phyloP scores from a whole-genome alignment of 1,284 basidiomycete species.

The Melampsora americana region DNA sequence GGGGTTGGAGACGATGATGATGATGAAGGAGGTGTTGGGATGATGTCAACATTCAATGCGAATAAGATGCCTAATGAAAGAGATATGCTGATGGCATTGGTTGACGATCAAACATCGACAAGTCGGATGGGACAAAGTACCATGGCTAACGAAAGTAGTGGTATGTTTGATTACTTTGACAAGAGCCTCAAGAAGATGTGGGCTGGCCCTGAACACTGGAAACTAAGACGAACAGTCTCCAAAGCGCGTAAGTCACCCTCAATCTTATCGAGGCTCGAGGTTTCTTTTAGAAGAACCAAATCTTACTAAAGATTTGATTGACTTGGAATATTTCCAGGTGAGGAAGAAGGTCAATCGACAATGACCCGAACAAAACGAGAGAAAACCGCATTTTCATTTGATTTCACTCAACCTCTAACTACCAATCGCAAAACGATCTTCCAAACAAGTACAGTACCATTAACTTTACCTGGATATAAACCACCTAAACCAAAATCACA shows the following conservation, averaged over 20 bases:
- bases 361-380: conserved; percentile 35
- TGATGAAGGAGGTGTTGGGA: conserved; percentile 42
- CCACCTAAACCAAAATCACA: conserved; percentile 50
- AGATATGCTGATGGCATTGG: conserved; percentile 66
- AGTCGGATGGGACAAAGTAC: conserved; percentile 25
- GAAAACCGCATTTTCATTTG: conserved; percentile 40
- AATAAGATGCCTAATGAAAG: conserved; percentile 75
- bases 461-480: conserved; percentile 45
- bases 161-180: conserved; percentile 92
- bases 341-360: conserved; percentile 37
- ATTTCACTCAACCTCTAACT: conserved; percentile 35
- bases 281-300: background rate
- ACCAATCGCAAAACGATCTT: conserved; percentile 34
- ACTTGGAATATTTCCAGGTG: conserved; percentile 4
- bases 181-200: conserved; percentile 84
- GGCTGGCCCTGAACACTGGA: conserved; percentile 99
- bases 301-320: background rate
- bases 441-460: conserved; percentile 32
- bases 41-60: conserved; percentile 57
- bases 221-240: conserved; percentile 61
- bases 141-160: conserved; percentile 51
- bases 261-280: background rate
- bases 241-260: conserved; percentile 21
- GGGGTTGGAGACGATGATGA: conserved; percentile 42
- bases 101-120: conserved; percentile 36